A percentile compares a stretch with the other conserved stretches of the same genome.
These are phyloP conservation scores for Cladophialophora chaetospira DNA, from an alignment of 2,329 filamentous ascomycete genomes.

Conservation along the genomic window DNA sequence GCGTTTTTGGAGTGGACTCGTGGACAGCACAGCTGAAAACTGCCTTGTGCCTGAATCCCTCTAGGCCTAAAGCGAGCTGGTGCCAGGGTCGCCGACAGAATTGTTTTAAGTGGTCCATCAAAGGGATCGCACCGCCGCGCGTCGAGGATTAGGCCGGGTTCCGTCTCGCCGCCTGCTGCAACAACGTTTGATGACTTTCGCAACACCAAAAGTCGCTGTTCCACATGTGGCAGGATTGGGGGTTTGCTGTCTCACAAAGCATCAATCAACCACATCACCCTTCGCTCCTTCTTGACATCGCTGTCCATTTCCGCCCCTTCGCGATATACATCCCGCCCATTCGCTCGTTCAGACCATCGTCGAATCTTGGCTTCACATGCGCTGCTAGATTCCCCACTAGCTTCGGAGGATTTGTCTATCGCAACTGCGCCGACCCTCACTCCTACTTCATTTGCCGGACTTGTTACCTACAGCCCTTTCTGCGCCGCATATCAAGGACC, in stretches of 20 bases:
- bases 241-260: background rate
- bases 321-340: slow-evolving; percentile 1
- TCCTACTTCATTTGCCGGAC: background rate
- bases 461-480: background rate
- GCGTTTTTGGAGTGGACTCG: background rate
- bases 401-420: background rate
- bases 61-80: background rate
- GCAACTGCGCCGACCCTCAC: slow-evolving; percentile 3
- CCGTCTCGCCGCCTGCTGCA: background rate
- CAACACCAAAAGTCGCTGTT: slow-evolving; percentile 5
- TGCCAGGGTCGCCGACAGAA: background rate
- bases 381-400: background rate
- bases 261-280: background rate
- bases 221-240: slow-evolving; percentile 1
- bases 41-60: background rate
- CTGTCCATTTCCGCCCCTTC: background rate
- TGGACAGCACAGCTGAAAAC: background rate
- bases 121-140: slow-evolving; percentile 15
- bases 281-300: background rate
- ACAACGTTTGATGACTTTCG: background rate
- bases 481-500: background rate
- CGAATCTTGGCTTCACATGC: background rate
- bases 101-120: slow-evolving; percentile 2
- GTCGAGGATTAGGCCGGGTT: slow-evolving; percentile 8
- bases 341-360: slow-evolving; percentile 6